Conservation (phyloP, 495 filamentous ascomycete species). For the Penicillium malachiteum region DNA sequence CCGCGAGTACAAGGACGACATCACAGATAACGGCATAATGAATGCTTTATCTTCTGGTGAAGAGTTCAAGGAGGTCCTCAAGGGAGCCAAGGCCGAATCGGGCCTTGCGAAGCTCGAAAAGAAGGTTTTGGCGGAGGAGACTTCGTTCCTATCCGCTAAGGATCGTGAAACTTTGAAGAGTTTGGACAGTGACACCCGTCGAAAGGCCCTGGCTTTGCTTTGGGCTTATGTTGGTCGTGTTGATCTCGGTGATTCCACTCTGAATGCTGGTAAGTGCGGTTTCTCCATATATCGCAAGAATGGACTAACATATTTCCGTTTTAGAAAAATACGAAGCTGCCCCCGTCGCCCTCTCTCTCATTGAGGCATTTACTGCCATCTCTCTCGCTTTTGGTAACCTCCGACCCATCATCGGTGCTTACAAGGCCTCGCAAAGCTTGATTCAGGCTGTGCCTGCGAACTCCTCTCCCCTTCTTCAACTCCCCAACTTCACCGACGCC, state of each 20-base stretch:
- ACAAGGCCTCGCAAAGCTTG: conserved; percentile 74
- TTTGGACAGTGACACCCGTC: conserved; percentile 66
- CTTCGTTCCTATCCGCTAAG: conserved; percentile 47
- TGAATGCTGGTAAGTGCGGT: conserved; percentile 51
- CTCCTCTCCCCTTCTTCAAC: conserved; percentile 84
- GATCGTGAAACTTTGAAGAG: conserved; percentile 67
- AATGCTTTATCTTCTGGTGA: conserved; percentile 76
- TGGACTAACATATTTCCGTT: neutral
- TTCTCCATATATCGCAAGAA: neutral
- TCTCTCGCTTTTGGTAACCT: conserved; percentile 84
- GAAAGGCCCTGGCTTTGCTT: conserved; percentile 84
- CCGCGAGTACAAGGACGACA: conserved; percentile 81
- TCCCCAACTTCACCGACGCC: conserved; percentile 79
- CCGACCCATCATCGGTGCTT: conserved; percentile 77
- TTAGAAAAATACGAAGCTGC: conserved; percentile 73
- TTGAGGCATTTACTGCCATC: conserved; percentile 83
- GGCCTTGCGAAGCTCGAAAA: conserved; percentile 80
- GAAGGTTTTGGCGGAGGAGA: conserved; percentile 62
- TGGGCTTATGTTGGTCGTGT: conserved; percentile 94
- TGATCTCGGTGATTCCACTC: conserved; percentile 66
- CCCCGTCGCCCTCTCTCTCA: conserved; percentile 79
- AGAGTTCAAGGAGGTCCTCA: conserved; percentile 73
- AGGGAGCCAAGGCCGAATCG: conserved; percentile 69
- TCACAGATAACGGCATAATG: conserved; percentile 76
- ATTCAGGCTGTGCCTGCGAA: conserved; percentile 85